These are phyloP conservation scores for Cladophialophora chaetospira DNA, from an alignment of 2,329 filamentous ascomycete genomes.

Conservation along the genomic window DNA sequence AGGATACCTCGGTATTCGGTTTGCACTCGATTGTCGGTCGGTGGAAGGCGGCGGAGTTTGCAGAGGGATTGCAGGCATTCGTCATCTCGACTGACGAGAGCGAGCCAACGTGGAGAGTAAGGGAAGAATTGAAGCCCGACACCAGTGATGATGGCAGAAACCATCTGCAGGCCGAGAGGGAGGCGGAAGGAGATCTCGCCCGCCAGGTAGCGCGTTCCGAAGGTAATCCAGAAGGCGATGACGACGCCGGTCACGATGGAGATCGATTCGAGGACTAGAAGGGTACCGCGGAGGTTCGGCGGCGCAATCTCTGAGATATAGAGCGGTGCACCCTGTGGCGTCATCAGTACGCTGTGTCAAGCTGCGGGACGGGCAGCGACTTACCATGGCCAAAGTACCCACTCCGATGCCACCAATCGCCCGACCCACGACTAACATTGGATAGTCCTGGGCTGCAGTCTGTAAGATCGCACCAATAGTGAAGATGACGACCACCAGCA, in stretches of 20 bases:
- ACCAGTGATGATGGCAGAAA: slow-evolving; percentile 37
- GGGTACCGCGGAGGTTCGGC: slow-evolving; percentile 36
- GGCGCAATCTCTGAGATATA: slow-evolving; percentile 31
- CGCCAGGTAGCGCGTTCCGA: slow-evolving; percentile 50
- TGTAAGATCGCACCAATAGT: slow-evolving; percentile 47
- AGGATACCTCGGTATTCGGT: slow-evolving; percentile 41
- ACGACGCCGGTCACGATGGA: slow-evolving; percentile 53
- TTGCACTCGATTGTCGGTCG: slow-evolving; percentile 47
- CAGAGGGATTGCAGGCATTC: slow-evolving; percentile 44
- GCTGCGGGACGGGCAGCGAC: too few species aligned
- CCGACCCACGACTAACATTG: slow-evolving; percentile 15
- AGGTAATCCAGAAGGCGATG: slow-evolving; percentile 58
- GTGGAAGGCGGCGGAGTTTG: slow-evolving; percentile 46
- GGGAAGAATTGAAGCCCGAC: slow-evolving; percentile 50
- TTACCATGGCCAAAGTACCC: slow-evolving; percentile 33
- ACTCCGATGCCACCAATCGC: slow-evolving; percentile 44
- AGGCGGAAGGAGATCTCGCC: slow-evolving; percentile 45
- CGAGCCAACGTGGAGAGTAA: slow-evolving; percentile 51
- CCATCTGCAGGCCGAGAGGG: slow-evolving; percentile 45
- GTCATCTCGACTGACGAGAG: slow-evolving; percentile 42
- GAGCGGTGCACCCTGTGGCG: slow-evolving; percentile 17
- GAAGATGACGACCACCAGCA: slow-evolving; percentile 45
- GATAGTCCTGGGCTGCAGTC: slow-evolving; percentile 14
- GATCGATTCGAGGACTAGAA: slow-evolving; percentile 51
- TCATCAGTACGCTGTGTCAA: background rate